A percentile compares a stretch with the other conserved stretches of the same genome.
These are phyloP conservation scores for Leccinum aurantiacum DNA, from an alignment of 768 basidiomycete genomes.

Conservation along the genomic window DNA sequence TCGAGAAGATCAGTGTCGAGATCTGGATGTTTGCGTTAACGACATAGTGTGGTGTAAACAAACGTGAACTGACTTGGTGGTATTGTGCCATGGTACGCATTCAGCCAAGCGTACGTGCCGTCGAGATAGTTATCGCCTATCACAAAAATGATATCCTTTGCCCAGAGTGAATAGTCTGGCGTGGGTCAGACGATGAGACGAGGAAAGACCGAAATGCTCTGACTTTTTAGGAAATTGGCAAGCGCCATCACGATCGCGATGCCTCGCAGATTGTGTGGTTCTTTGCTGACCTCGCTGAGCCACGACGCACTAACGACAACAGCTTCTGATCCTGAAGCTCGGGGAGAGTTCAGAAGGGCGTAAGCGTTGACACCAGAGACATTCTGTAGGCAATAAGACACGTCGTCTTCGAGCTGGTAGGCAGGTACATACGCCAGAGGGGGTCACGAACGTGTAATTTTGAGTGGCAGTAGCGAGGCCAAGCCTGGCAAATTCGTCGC, in stretches of 20 bases:
- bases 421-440: slow-evolving; percentile 43
- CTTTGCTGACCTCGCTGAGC: slow-evolving; percentile 62
- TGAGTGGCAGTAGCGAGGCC: slow-evolving; percentile 75
- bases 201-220: slow-evolving; percentile 16
- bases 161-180: slow-evolving; percentile 86
- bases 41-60: neutral
- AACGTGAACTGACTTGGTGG: slow-evolving; percentile 58
- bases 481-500: slow-evolving; percentile 65
- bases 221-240: slow-evolving; percentile 83
- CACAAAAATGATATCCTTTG: slow-evolving; percentile 90
- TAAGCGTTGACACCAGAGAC: slow-evolving; percentile 77
- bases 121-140: slow-evolving; percentile 86
- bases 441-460: slow-evolving; percentile 56
- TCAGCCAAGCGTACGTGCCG: slow-evolving; percentile 92
- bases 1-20: slow-evolving; percentile 61
- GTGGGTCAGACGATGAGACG: slow-evolving; percentile 4
- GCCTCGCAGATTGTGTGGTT: slow-evolving; percentile 77
- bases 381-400: slow-evolving; percentile 37
- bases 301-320: slow-evolving; percentile 92
- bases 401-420: neutral
- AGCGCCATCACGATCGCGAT: slow-evolving; percentile 82
- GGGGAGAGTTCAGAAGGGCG: slow-evolving; percentile 76
- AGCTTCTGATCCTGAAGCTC: slow-evolving; percentile 91
- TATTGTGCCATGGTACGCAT: slow-evolving; percentile 69
- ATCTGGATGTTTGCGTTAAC: slow-evolving; percentile 42